Evolutionary conservation across 1,139 yeast genomes (phyloP).

Genomic region (Oligophagozyma castellii): DNA sequence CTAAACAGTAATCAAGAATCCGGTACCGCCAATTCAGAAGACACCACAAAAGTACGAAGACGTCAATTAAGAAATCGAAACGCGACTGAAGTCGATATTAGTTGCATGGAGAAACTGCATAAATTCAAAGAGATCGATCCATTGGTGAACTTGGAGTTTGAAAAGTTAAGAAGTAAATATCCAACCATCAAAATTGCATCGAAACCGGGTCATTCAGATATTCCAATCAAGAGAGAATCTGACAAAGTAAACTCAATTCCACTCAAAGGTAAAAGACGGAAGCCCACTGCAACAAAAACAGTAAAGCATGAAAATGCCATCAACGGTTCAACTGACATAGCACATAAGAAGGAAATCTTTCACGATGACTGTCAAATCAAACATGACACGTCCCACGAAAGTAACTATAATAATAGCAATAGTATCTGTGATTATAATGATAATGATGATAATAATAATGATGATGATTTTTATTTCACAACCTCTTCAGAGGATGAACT

Average conservation of each 20-base stretch:
- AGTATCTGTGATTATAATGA: not conserved
- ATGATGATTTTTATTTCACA: conserved; percentile 18
- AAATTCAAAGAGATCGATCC: not conserved
- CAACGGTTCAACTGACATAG: no score
- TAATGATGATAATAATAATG: conserved; percentile 4
- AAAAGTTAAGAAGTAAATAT: conserved; percentile 1
- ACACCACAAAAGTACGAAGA: not conserved
- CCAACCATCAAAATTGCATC: no score
- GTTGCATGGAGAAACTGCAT: not conserved
- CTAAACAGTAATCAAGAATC: no score
- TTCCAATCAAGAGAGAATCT: no score
- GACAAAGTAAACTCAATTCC: no score
- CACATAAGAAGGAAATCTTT: not conserved
- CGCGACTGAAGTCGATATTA: not conserved
- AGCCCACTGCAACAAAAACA: no score
- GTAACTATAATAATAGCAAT: conserved; percentile 3
- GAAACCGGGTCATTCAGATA: no score
- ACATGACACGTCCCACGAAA: conserved; percentile 5
- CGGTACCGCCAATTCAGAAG: not conserved
- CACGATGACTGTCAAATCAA: conserved; percentile 1
- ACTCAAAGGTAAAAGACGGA: no score
- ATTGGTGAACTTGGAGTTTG: conserved; percentile 1
- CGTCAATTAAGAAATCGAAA: conserved; percentile 1
- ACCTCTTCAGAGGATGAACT: conserved; percentile 23
- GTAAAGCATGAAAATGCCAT: no score